phyloP scores from a whole-genome alignment of 2,329 filamentous ascomycete genomes.

The Mycogone perniciosa region DNA sequence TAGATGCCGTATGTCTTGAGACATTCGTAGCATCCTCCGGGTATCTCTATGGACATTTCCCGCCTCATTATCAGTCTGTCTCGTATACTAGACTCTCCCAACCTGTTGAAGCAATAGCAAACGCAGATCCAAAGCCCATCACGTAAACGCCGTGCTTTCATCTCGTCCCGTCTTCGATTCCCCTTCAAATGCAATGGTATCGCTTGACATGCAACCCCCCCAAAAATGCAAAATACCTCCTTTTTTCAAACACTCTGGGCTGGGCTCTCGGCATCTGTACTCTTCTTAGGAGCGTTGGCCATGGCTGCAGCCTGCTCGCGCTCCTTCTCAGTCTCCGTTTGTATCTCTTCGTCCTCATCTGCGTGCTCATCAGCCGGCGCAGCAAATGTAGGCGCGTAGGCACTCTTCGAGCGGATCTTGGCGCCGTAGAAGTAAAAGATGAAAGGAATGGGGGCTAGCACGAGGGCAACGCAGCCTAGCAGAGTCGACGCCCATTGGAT shows the following conservation, averaged over 20 bases:
- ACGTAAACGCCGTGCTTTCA: too few species aligned
- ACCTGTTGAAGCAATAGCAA: too few species aligned
- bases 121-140: too few species aligned
- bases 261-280: slow-evolving; percentile 19
- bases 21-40: too few species aligned
- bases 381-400: slow-evolving; percentile 45
- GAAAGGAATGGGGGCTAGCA: slow-evolving; percentile 56
- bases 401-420: slow-evolving; percentile 49
- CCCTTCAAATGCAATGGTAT: too few species aligned
- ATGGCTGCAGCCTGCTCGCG: slow-evolving; percentile 27
- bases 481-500: slow-evolving; percentile 58
- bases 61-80: too few species aligned
- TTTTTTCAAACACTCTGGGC: slow-evolving; percentile 14
- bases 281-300: slow-evolving; percentile 28
- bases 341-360: slow-evolving; percentile 18
- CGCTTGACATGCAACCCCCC: background rate
- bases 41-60: too few species aligned
- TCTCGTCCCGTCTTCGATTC: too few species aligned
- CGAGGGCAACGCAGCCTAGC: slow-evolving; percentile 52
- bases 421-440: slow-evolving; percentile 56
- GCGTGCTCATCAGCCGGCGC: slow-evolving; percentile 15
- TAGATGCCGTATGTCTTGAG: too few species aligned
- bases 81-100: too few species aligned
- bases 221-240: background rate
- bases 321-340: slow-evolving; percentile 29